These are phyloP conservation scores for Teunomyces pallodes DNA, from an alignment of 805 yeast species.

Conservation along the genomic window DNA sequence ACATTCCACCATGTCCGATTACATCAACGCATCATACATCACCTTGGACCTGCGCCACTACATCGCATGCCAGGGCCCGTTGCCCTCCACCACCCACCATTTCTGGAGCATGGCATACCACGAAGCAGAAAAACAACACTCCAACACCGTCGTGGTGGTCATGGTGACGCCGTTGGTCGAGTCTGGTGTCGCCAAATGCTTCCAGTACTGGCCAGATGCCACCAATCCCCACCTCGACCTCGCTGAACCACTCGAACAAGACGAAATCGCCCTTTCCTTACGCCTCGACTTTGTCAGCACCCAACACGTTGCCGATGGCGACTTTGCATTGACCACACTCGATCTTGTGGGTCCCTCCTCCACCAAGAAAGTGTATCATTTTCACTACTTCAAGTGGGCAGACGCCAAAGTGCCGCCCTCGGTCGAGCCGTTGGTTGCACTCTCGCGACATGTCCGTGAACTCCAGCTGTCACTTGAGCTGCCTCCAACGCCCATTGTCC, in stretches of 20 bases:
- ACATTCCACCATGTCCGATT: constrained; percentile 20
- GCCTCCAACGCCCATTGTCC: constrained; percentile 35
- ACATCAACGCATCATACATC: constrained; percentile 41
- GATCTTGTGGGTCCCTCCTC: constrained; percentile 16
- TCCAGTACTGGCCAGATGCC: constrained; percentile 37
- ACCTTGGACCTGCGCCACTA: constrained; percentile 26
- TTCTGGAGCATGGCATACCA: constrained; percentile 52
- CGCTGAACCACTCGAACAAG: constrained; percentile 12
- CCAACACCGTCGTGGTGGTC: constrained; percentile 27
- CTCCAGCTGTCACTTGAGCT: constrained; percentile 5
- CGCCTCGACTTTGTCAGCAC: constrained; percentile 17
- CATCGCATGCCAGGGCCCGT: constrained; percentile 72
- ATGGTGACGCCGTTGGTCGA: constrained; percentile 57
- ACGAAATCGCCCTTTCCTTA: constrained; percentile 21
- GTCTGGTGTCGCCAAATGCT: constrained; percentile 38
- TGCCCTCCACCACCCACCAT: constrained; percentile 34
- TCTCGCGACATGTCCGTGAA: constrained; percentile 18
- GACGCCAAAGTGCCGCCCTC: constrained; percentile 42
- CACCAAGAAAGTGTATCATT: constrained; percentile 34
- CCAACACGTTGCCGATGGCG: constrained; percentile 13
- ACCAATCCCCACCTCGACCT: constrained; percentile 18
- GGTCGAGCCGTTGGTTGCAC: constrained; percentile 24
- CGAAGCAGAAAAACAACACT: constrained; percentile 26
- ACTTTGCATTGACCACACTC: constrained; percentile 26
- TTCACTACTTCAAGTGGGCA: constrained; percentile 43